These are phyloP conservation scores for Iris pallida DNA, from an alignment of 116 monocot species.

Conservation along the genomic window DNA sequence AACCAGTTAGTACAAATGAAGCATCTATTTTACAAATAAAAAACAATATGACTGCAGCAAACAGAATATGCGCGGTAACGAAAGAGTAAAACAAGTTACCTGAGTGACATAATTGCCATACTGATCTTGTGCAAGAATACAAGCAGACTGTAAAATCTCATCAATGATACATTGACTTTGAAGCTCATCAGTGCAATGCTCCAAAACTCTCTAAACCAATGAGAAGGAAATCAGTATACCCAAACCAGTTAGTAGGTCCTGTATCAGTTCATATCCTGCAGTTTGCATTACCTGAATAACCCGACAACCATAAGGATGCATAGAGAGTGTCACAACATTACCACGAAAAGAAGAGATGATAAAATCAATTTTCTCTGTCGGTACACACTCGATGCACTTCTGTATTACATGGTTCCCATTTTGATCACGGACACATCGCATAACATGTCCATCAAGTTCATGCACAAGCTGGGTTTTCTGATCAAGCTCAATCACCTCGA, in stretches of 20 bases:
- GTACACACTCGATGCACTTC: constrained; percentile 95
- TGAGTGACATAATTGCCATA: constrained; percentile 99
- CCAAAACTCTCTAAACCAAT: constrained; percentile 67
- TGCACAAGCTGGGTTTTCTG: constrained; percentile 75
- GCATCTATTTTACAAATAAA: too few relatives aligned
- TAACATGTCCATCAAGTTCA: constrained; percentile 89
- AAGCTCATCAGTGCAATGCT: constrained; percentile 70
- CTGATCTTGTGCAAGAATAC: constrained; percentile 82
- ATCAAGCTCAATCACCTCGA: constrained; percentile 88
- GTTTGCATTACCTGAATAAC: constrained; percentile 78
- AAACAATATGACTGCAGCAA: too few relatives aligned
- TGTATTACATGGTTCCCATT: constrained; percentile 99
- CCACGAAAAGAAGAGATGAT: constrained; percentile 80
- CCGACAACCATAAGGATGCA: constrained; percentile 92
- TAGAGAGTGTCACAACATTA: constrained; percentile 77
- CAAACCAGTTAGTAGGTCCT: not conserved
- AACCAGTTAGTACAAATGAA: too few relatives aligned
- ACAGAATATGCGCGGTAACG: not conserved
- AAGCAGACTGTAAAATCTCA: constrained; percentile 88
- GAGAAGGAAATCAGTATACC: constrained; percentile 7
- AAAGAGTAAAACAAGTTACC: constrained; percentile 30
- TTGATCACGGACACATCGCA: constrained; percentile 89
- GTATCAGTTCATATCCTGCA: not conserved
- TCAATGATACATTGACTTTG: constrained; percentile 71
- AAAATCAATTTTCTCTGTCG: constrained; percentile 75